Evolutionary conservation across 2,329 filamentous ascomycete genomes (phyloP).

Genomic region (Scorias spongiosa): DNA sequence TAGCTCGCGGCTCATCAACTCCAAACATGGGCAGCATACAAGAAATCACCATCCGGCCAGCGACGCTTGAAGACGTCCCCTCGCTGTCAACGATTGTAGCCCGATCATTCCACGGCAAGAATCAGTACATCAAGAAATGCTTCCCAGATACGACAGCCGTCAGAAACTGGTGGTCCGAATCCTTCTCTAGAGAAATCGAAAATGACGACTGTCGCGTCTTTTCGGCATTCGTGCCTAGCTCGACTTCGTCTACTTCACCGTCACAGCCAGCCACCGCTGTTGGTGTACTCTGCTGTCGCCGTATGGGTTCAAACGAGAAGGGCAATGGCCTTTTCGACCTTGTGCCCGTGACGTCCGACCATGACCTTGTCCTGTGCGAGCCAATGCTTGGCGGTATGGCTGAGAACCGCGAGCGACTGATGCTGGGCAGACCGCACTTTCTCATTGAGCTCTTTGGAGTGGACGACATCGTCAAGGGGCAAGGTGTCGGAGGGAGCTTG

Average conservation of each 20-base stretch:
- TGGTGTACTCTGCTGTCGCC: constrained; percentile 8
- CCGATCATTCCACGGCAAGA: constrained; percentile 13
- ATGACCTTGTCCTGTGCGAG: constrained; percentile 5
- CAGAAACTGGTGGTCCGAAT: constrained; percentile 8
- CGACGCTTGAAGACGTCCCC: constrained; percentile 2
- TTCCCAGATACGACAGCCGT: constrained; percentile 11
- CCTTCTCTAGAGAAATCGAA: constrained; percentile 9
- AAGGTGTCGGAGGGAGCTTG: constrained; percentile 8
- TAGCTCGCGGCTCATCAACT: too few relatives aligned
- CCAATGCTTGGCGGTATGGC: constrained; percentile 4
- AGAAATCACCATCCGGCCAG: not conserved
- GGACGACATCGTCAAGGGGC: constrained; percentile 10
- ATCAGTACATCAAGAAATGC: constrained; percentile 9
- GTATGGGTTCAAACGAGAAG: constrained; percentile 4
- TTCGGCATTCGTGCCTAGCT: constrained; percentile 4
- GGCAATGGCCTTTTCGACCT: constrained; percentile 6
- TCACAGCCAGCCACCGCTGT: not conserved
- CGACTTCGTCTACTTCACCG: not conserved
- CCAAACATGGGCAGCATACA: not conserved
- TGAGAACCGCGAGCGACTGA: constrained; percentile 4
- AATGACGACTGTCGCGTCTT: constrained; percentile 6
- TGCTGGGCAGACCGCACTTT: constrained; percentile 5
- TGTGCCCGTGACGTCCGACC: constrained; percentile 7
- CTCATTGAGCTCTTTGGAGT: constrained; percentile 12
- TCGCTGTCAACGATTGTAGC: constrained; percentile 13